phyloP scores from a whole-genome alignment of 2,329 filamentous ascomycete genomes.

The Colletotrichum sp. region DNA sequence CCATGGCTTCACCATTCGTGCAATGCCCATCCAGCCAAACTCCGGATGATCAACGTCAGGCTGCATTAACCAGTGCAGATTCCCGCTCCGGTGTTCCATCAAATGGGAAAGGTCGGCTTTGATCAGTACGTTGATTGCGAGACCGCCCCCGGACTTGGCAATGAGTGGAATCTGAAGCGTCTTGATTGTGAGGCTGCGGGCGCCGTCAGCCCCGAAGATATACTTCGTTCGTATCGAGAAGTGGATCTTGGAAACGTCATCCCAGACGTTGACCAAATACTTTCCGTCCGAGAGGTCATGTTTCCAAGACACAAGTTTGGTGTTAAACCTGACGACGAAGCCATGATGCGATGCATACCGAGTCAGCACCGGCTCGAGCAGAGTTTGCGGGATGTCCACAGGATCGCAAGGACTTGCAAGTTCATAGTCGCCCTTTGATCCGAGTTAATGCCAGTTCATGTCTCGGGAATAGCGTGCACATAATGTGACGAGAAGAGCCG shows the following conservation, averaged over 20 bases:
- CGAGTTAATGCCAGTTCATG: not conserved
- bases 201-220: conserved; percentile 64
- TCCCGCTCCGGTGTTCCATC: not conserved
- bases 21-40: not conserved
- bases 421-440: not conserved
- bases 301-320: not conserved
- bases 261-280: not conserved
- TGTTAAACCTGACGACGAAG: not conserved
- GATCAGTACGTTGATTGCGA: conserved; percentile 30
- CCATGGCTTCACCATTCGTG: not conserved
- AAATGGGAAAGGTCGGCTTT: not conserved
- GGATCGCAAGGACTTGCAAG: not conserved
- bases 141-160: conserved; percentile 35
- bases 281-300: not conserved
- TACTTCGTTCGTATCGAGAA: conserved; percentile 46
- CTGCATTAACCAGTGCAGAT: not conserved
- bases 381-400: not conserved
- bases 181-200: conserved; percentile 38
- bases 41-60: not conserved
- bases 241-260: not conserved
- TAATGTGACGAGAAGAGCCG: not conserved
- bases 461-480: not conserved
- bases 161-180: conserved; percentile 25
- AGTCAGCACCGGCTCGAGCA: not conserved
- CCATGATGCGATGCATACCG: not conserved